phyloP scores from a whole-genome alignment of 1,284 basidiomycete genomes.

The Cryptococcus sp. region DNA sequence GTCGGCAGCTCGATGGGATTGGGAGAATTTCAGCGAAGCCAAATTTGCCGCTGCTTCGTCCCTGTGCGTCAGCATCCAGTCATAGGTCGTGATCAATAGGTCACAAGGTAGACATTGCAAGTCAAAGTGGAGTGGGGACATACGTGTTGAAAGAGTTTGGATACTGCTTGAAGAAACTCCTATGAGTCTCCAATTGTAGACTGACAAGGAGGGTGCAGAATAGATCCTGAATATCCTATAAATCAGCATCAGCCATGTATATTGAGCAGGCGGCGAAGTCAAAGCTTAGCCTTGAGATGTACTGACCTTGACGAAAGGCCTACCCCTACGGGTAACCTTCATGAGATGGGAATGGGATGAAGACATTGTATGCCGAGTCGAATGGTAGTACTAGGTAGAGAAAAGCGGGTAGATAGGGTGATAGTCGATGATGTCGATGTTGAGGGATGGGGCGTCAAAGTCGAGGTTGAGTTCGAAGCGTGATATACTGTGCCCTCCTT shows the following conservation, averaged over 20 bases:
- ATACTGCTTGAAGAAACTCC: conserved; percentile 93
- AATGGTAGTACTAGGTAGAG: background rate
- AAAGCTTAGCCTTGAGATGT: background rate
- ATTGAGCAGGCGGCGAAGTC: background rate
- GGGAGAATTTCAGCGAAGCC: conserved; percentile 94
- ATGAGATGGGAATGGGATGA: conserved; percentile 73
- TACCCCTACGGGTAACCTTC: conserved; percentile 91
- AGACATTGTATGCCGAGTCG: conserved; percentile 20
- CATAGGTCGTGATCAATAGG: too few species aligned
- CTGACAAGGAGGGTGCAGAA: conserved; percentile 96
- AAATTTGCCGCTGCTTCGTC: conserved; percentile 94
- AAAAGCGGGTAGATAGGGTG: background rate
- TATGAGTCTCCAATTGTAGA: conserved; percentile 79
- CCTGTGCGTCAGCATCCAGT: conserved; percentile 51
- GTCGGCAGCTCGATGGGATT: conserved; percentile 96
- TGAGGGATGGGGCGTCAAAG: too few species aligned
- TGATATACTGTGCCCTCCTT: too few species aligned
- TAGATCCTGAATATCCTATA: conserved; percentile 92
- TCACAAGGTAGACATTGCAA: too few species aligned
- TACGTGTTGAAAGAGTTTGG: conserved; percentile 94
- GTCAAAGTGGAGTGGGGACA: conserved; percentile 48
- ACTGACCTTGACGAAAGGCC: conserved; percentile 83
- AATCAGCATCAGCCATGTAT: too few species aligned
- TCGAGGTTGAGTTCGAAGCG: too few species aligned
- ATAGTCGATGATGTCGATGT: background rate